Evolutionary conservation across 2,329 filamentous ascomycete genomes (phyloP).

Genomic region (Lizonia empirigonia): DNA sequence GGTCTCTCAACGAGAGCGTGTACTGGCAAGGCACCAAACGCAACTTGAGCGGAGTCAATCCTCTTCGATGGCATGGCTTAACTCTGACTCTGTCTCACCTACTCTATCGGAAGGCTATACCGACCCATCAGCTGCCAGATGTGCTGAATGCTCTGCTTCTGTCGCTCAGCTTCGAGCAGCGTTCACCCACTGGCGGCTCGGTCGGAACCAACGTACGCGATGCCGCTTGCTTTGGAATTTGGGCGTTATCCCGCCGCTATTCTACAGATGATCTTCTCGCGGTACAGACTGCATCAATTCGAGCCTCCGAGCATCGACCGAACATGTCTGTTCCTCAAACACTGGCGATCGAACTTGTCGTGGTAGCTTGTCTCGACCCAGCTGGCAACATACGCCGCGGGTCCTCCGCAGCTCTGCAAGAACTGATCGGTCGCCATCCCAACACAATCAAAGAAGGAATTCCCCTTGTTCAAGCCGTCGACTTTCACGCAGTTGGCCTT

Average conservation of each 20-base stretch:
- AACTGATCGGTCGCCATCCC: constrained; percentile 90
- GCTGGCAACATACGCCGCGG: constrained; percentile 92
- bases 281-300: constrained; percentile 57
- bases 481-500: constrained; percentile 93
- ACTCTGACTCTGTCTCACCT: constrained; percentile 86
- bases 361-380: constrained; percentile 83
- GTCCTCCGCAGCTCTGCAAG: constrained; percentile 90
- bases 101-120: constrained; percentile 82
- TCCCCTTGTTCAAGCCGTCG: constrained; percentile 81
- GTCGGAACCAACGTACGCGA: constrained; percentile 90
- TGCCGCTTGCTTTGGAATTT: constrained; percentile 94
- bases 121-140: constrained; percentile 69
- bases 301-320: constrained; percentile 51
- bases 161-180: constrained; percentile 86
- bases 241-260: constrained; percentile 88
- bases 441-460: constrained; percentile 84
- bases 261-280: constrained; percentile 75
- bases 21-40: constrained; percentile 59
- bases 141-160: constrained; percentile 79
- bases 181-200: constrained; percentile 81
- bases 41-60: constrained; percentile 76
- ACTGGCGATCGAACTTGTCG: constrained; percentile 79
- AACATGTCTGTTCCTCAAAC: constrained; percentile 67
- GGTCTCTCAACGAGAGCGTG: constrained; percentile 67
- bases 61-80: constrained; percentile 88